Evolutionary conservation across 1,284 basidiomycete genomes (phyloP).

Genomic region (Hypsizygus ulmarius): DNA sequence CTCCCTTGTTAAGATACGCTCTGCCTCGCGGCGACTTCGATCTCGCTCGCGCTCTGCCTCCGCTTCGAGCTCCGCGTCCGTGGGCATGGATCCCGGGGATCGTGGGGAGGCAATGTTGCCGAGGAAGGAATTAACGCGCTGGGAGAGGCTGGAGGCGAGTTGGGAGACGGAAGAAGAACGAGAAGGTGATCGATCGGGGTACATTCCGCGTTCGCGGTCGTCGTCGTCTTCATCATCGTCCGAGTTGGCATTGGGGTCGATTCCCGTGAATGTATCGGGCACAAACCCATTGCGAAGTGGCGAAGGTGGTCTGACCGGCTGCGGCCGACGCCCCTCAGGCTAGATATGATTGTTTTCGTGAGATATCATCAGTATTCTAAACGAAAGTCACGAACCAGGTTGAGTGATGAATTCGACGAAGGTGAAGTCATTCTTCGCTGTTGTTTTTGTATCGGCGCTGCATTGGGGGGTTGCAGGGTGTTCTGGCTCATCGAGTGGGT

Average conservation of each 20-base stretch:
- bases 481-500: slow-evolving; percentile 20
- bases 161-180: slow-evolving; percentile 66
- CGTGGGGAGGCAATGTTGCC: slow-evolving; percentile 41
- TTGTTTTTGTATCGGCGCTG: slow-evolving; percentile 22
- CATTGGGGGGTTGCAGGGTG: slow-evolving; percentile 18
- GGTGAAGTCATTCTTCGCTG: slow-evolving; percentile 36
- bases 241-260: slow-evolving; percentile 40
- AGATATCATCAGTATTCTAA: background rate
- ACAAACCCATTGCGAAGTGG: slow-evolving; percentile 63
- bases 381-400: slow-evolving; percentile 22
- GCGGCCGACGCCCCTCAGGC: slow-evolving; percentile 36
- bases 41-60: slow-evolving; percentile 75
- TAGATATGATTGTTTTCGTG: slow-evolving; percentile 13
- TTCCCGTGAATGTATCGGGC: slow-evolving; percentile 55
- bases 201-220: slow-evolving; percentile 32
- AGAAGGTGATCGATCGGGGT: slow-evolving; percentile 52
- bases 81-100: slow-evolving; percentile 46
- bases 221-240: slow-evolving; percentile 46
- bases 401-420: slow-evolving; percentile 23
- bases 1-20: slow-evolving; percentile 67
- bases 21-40: slow-evolving; percentile 68
- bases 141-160: slow-evolving; percentile 68
- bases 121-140: slow-evolving; percentile 64
- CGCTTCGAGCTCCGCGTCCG: slow-evolving; percentile 75
- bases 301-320: slow-evolving; percentile 53